Conservation (phyloP, 1,284 basidiomycete species). For the Ustilago cynodontis region DNA sequence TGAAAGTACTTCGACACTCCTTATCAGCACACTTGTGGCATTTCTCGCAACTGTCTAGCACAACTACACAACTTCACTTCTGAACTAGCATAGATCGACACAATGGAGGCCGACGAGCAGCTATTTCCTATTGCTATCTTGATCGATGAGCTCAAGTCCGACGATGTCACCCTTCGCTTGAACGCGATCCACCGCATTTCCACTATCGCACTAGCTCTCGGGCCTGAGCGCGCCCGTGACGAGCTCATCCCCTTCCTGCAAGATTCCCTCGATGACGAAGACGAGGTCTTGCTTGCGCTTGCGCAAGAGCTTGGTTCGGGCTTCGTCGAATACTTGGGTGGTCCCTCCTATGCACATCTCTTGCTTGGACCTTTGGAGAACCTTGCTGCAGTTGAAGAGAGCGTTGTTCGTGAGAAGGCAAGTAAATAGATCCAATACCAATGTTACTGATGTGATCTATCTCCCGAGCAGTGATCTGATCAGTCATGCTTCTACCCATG, state of each 20-base stretch:
- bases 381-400: constrained; percentile 96
- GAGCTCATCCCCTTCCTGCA: constrained; percentile 97
- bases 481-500: not conserved
- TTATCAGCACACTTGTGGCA: not conserved
- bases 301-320: constrained; percentile 88
- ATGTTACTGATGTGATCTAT: not conserved
- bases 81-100: constrained; percentile 8
- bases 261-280: constrained; percentile 98
- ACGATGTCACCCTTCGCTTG: constrained; percentile 89
- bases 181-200: constrained; percentile 98
- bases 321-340: constrained; percentile 94
- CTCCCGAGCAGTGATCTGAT: constrained; percentile 9
- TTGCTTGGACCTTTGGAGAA: constrained; percentile 94
- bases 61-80: not conserved
- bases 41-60: not conserved
- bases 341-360: constrained; percentile 86
- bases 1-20: not conserved
- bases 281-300: constrained; percentile 95
- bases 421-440: constrained; percentile 22
- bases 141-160: constrained; percentile 87
- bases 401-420: constrained; percentile 97
- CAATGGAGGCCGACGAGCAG: constrained; percentile 68
- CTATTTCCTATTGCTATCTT: constrained; percentile 74
- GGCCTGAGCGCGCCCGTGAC: constrained; percentile 92
- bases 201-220: constrained; percentile 97